These are phyloP conservation scores for Tympanopsis confertula DNA, from an alignment of 2,329 filamentous ascomycete species.

Conservation along the genomic window DNA sequence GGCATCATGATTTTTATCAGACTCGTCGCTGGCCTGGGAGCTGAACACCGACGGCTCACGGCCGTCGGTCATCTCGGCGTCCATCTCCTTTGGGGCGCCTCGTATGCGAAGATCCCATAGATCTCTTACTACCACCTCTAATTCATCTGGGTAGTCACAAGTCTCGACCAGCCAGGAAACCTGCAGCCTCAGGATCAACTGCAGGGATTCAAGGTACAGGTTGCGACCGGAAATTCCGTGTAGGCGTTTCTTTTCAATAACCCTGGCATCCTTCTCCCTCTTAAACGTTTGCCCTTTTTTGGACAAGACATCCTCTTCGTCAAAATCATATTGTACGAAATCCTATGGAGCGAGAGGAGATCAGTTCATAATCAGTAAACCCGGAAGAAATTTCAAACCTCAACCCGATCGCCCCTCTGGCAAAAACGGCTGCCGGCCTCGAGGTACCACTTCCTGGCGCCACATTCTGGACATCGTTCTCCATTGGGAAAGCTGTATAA, in stretches of 20 bases:
- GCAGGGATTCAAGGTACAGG: constrained; percentile 73
- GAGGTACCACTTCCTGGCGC: constrained; percentile 59
- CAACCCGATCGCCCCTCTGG: constrained; percentile 67
- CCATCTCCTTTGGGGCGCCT: constrained; percentile 40
- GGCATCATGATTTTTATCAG: constrained; percentile 11
- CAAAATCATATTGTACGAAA: constrained; percentile 41
- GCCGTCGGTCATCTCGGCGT: constrained; percentile 17
- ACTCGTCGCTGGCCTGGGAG: constrained; percentile 17
- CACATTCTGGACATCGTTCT: constrained; percentile 52
- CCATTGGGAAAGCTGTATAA: constrained; percentile 37
- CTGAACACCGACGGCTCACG: constrained; percentile 22
- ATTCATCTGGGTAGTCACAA: constrained; percentile 55
- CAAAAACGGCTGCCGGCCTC: constrained; percentile 72
- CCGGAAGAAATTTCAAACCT: constrained; percentile 32
- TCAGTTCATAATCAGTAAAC: constrained; percentile 2
- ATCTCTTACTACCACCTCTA: constrained; percentile 71
- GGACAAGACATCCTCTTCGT: constrained; percentile 61
- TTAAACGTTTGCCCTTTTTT: constrained; percentile 40
- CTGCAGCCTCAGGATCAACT: constrained; percentile 76
- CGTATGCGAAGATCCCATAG: constrained; percentile 68
- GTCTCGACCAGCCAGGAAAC: constrained; percentile 59
- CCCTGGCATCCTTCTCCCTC: constrained; percentile 43
- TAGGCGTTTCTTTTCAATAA: constrained; percentile 42
- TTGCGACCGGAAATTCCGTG: constrained; percentile 58
- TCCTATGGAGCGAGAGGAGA: constrained; percentile 15